phyloP scores from a whole-genome alignment of 257 asterid genomes.

The Echites panduratus region DNA sequence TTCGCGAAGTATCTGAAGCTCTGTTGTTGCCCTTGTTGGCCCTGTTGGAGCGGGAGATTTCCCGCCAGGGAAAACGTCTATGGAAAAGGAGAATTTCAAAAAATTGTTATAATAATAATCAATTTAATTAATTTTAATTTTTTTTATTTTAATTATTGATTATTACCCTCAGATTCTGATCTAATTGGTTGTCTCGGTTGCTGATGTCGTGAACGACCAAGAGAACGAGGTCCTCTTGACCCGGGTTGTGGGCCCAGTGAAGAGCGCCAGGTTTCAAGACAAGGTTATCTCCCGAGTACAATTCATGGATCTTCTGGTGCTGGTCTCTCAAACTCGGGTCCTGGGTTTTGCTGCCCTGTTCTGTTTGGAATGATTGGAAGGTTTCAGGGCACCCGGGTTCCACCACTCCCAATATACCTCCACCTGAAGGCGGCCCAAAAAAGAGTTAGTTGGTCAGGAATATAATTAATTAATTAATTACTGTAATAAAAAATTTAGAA shows the following conservation, averaged over 20 bases:
- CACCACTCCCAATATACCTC: constrained; percentile 12
- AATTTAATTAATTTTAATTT: neutral
- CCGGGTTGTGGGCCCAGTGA: constrained; percentile 57
- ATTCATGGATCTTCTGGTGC: constrained; percentile 43
- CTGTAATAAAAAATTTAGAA: too few relatives aligned
- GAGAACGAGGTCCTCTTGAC: constrained; percentile 30
- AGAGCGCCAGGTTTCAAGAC: constrained; percentile 49
- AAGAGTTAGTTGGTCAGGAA: too few relatives aligned
- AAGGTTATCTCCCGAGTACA: constrained; percentile 41
- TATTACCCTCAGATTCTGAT: constrained; percentile 45
- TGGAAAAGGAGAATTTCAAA: neutral
- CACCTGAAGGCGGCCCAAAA: constrained; percentile 1
- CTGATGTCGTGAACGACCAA: constrained; percentile 53
- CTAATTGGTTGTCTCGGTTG: constrained; percentile 50
- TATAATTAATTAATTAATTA: too few relatives aligned
- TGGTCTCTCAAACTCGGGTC: constrained; percentile 21
- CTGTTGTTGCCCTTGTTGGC: constrained; percentile 9
- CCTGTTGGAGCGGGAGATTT: constrained; percentile 21
- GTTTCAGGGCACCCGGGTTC: constrained; percentile 25
- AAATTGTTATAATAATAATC: too few relatives aligned
- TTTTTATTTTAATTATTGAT: too few relatives aligned
- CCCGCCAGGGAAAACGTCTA: constrained; percentile 63
- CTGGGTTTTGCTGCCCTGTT: neutral
- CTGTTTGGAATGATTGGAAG: constrained; percentile 1
- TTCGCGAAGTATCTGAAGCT: neutral